Percentiles rank a stretch among this genome's conserved stretches.
Conservation (phyloP, 306 rosid genomes). For the Lathyrus tuberosus region DNA sequence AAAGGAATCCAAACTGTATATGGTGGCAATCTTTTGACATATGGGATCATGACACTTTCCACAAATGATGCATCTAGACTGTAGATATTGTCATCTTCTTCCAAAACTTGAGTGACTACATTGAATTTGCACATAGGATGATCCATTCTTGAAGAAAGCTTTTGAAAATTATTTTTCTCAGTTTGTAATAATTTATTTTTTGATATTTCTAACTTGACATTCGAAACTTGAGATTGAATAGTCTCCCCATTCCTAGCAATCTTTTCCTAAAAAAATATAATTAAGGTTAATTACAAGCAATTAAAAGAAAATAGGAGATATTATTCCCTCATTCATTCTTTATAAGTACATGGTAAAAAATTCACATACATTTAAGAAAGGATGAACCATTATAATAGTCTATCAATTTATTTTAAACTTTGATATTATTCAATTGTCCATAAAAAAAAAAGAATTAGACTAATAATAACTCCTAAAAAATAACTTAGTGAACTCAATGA, state of each 20-base stretch:
- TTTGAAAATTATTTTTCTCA: constrained; percentile 39
- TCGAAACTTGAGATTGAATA: constrained; percentile 42
- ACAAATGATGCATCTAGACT: constrained; percentile 37
- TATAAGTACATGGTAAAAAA: too few relatives aligned
- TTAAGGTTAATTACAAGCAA: constrained; percentile 13
- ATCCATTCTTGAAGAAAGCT: constrained; percentile 59
- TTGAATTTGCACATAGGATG: constrained; percentile 50
- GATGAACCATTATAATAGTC: too few relatives aligned
- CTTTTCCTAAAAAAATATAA: constrained; percentile 56
- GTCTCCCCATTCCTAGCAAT: constrained; percentile 56
- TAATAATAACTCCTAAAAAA: background rate
- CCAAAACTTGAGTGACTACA: constrained; percentile 41
- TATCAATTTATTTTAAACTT: too few relatives aligned
- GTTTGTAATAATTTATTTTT: constrained; percentile 11
- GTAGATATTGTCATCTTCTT: constrained; percentile 48
- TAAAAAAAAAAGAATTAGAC: background rate
- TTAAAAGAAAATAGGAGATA: background rate
- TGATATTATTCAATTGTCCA: background rate
- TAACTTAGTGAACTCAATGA: background rate
- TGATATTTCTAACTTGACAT: constrained; percentile 32
- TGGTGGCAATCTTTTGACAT: constrained; percentile 55
- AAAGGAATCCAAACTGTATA: constrained; percentile 74
- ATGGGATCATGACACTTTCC: constrained; percentile 51
- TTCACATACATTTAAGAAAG: too few relatives aligned
- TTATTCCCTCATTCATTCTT: too few relatives aligned